phyloP scores from a whole-genome alignment of 305 asterid species.

The Fraxinus sp. region DNA sequence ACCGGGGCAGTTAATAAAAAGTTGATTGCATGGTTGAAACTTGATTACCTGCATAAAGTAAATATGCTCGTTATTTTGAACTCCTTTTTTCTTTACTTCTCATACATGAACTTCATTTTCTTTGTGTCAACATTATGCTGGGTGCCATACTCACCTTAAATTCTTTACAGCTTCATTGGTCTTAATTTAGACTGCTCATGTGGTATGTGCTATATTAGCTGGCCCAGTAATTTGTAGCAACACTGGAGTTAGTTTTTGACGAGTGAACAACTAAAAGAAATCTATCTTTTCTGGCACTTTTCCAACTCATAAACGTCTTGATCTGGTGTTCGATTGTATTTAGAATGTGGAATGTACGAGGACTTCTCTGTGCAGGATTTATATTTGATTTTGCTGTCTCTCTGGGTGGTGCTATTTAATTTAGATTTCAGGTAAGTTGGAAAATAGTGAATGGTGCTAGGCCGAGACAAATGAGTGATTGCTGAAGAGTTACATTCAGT shows the following conservation, averaged over 20 bases:
- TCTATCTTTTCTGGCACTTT: background rate
- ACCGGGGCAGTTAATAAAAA: background rate
- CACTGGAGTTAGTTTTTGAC: background rate
- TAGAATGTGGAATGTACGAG: background rate
- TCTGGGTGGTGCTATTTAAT: background rate
- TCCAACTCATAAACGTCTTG: background rate
- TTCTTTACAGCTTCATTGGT: background rate
- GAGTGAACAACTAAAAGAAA: background rate
- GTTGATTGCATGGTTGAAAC: background rate
- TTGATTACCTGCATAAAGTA: background rate
- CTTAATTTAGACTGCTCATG: background rate
- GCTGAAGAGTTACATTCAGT: background rate
- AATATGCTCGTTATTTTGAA: background rate
- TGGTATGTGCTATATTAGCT: background rate
- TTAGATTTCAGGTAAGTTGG: background rate
- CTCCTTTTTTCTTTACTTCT: background rate
- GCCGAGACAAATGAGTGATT: background rate
- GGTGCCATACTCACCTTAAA: background rate
- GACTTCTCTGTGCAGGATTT: background rate
- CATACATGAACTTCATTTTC: background rate
- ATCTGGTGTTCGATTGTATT: background rate
- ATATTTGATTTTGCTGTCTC: background rate
- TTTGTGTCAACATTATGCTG: background rate
- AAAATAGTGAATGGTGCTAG: background rate
- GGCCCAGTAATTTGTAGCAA: background rate